phyloP scores from a whole-genome alignment of 176 grass and related monocot genomes.

The Carex cristatella region DNA sequence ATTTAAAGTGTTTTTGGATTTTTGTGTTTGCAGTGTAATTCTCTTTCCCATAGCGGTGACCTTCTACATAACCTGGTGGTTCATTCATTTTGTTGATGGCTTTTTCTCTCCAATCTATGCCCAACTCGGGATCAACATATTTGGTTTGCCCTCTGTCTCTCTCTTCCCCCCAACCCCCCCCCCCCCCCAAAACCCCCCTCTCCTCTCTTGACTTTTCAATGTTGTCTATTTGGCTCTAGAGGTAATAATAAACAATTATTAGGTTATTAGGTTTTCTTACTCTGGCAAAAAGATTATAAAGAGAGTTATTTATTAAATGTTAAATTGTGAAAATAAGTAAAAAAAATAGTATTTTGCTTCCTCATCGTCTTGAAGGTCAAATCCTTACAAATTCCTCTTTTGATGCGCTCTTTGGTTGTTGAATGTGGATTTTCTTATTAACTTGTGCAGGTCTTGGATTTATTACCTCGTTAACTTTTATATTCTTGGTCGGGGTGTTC shows the following conservation, averaged over 20 bases:
- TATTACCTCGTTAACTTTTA: conserved; percentile 87
- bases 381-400: not conserved
- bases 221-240: not conserved
- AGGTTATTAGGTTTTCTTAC: not conserved
- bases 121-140: conserved; percentile 88
- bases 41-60: conserved; percentile 92
- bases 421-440: not conserved
- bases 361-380: not conserved
- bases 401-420: not conserved
- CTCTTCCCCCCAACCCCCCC: not conserved
- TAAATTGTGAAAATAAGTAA: not conserved
- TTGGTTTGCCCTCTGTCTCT: conserved; percentile 37
- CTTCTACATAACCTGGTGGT: conserved; percentile 99
- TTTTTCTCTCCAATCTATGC: conserved; percentile 95
- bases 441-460: conserved; percentile 74
- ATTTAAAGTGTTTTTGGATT: conserved; percentile 3
- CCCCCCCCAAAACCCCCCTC: not conserved
- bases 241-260: not conserved
- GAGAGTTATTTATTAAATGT: not conserved
- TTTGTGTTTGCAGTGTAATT: conserved; percentile 52
- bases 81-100: conserved; percentile 96
- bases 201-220: not conserved
- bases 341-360: not conserved
- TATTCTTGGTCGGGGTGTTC: conserved; percentile 86
- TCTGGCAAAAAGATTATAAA: not conserved